Conservation (phyloP, 2,329 filamentous ascomycete genomes). For the Aspergillus clavatus region DNA sequence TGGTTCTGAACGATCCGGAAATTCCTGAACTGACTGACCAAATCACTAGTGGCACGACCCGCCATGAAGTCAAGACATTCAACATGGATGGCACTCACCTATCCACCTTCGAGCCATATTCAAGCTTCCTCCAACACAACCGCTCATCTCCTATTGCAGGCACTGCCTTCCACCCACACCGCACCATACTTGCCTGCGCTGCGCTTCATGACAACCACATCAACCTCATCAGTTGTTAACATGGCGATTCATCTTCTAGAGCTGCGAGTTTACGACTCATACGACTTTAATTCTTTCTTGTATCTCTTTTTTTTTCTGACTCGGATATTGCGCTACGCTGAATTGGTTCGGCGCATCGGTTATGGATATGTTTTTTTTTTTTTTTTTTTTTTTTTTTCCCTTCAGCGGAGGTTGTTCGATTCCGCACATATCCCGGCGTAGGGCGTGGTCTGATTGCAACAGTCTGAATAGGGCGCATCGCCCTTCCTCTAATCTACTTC, state of each 20-base stretch:
- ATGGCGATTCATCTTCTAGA: not conserved
- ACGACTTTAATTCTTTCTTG: not conserved
- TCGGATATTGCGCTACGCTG: not conserved
- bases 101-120: conserved; percentile 82
- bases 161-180: conserved; percentile 92
- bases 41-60: conserved; percentile 68
- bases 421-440: not conserved
- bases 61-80: conserved; percentile 85
- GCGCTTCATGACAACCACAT: conserved; percentile 84
- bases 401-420: not conserved
- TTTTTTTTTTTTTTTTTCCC: not conserved
- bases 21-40: conserved; percentile 11
- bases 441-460: not conserved
- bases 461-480: not conserved
- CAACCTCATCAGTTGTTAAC: conserved; percentile 71
- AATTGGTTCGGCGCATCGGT: not conserved
- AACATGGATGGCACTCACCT: conserved; percentile 78
- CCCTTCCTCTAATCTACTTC: not conserved
- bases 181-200: conserved; percentile 83
- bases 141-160: conserved; percentile 77
- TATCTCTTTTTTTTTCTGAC: not conserved
- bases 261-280: not conserved
- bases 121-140: conserved; percentile 77
- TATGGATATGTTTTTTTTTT: too few species aligned
- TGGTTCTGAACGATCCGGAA: not conserved